A percentile compares a stretch with the other conserved stretches of the same genome.
Conservation (phyloP, 208 protist genomes). For the Leishmania tarentolae region DNA sequence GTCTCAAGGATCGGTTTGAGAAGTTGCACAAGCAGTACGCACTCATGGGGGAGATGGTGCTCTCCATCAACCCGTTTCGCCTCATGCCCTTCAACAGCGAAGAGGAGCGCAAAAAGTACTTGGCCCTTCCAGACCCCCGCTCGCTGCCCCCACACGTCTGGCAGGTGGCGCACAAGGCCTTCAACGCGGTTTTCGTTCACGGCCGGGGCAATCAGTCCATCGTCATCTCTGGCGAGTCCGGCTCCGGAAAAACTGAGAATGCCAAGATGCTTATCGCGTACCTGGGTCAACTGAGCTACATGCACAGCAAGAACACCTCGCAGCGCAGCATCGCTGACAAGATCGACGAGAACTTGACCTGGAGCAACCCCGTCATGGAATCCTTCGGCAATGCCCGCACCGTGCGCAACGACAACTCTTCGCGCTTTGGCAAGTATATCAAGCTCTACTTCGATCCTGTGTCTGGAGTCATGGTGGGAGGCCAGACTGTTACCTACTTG, state of each 20-base stretch:
- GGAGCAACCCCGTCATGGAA: conserved; percentile 94
- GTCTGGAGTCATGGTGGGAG: conserved; percentile 86
- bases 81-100: conserved; percentile 82
- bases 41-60: conserved; percentile 92
- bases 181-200: conserved; percentile 75
- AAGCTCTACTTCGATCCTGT: conserved; percentile 92
- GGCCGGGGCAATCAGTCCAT: conserved; percentile 88
- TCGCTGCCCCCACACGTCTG: conserved; percentile 90
- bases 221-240: conserved; percentile 95
- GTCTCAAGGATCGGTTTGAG: conserved; percentile 90
- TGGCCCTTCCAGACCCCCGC: conserved; percentile 50
- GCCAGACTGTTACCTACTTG: conserved; percentile 89
- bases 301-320: conserved; percentile 66
- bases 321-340: conserved; percentile 72
- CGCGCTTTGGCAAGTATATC: conserved; percentile 96
- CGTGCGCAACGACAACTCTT: conserved; percentile 94
- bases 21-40: conserved; percentile 85
- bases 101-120: conserved; percentile 77
- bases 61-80: conserved; percentile 94
- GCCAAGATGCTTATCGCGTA: conserved; percentile 90
- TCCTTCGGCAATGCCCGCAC: conserved; percentile 95
- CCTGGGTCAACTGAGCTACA: conserved; percentile 81
- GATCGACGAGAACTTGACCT: conserved; percentile 75
- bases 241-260: conserved; percentile 96
- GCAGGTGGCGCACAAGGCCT: conserved; percentile 88